Conservation (phyloP, 768 basidiomycete genomes). For the Termitomyces sp. region DNA sequence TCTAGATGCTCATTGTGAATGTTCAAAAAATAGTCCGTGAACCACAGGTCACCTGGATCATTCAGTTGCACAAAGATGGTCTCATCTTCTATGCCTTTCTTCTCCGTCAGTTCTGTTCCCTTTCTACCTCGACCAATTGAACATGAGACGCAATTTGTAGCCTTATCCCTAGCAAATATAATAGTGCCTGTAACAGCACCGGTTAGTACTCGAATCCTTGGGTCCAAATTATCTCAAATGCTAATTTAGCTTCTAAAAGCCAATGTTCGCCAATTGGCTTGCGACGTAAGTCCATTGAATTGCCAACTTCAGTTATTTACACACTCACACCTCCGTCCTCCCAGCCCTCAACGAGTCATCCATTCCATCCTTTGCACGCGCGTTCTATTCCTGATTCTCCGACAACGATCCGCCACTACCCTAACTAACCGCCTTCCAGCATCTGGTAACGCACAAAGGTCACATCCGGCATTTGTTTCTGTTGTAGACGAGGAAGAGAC, state of each 20-base stretch:
- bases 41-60: slow-evolving; percentile 29
- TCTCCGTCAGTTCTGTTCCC: slow-evolving; percentile 23
- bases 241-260: slow-evolving; percentile 14
- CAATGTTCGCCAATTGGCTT: slow-evolving; percentile 35
- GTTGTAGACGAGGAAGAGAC: slow-evolving; percentile 16
- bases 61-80: slow-evolving; percentile 36
- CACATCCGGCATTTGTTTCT: slow-evolving; percentile 17
- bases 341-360: slow-evolving; percentile 36
- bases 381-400: slow-evolving; percentile 34
- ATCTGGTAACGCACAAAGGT: neutral
- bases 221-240: neutral
- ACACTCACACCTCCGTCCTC: neutral
- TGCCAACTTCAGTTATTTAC: neutral
- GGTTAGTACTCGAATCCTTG: slow-evolving; percentile 14
- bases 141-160: slow-evolving; percentile 12
- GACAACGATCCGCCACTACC: slow-evolving; percentile 18
- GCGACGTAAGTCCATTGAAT: slow-evolving; percentile 25
- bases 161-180: slow-evolving; percentile 33
- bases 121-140: neutral
- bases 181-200: slow-evolving; percentile 31
- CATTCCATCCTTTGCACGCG: slow-evolving; percentile 38
- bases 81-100: slow-evolving; percentile 34
- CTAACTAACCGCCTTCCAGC: slow-evolving; percentile 15
- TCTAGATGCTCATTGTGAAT: neutral
- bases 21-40: slow-evolving; percentile 22